These are phyloP conservation scores for Stachybotrys chlorohalonatus DNA, from an alignment of 2,329 filamentous ascomycete species.

Conservation along the genomic window DNA sequence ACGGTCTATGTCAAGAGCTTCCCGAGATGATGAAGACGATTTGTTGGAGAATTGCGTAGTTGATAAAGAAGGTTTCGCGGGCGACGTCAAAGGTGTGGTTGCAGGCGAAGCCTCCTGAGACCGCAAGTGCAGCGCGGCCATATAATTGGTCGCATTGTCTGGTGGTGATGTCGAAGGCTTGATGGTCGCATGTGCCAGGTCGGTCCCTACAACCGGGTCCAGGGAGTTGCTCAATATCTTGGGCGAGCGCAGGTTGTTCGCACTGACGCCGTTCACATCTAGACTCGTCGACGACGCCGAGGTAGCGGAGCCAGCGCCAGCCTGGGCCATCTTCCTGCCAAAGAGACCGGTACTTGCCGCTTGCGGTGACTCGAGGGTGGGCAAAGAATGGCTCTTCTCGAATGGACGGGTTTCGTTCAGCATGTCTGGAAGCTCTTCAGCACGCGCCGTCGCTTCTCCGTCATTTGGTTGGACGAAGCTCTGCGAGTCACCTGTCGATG, in stretches of 20 bases:
- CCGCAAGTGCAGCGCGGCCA: constrained; percentile 58
- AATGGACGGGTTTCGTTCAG: constrained; percentile 32
- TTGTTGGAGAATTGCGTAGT: constrained; percentile 12
- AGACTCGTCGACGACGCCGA: constrained; percentile 38
- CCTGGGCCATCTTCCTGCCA: constrained; percentile 36
- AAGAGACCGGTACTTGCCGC: constrained; percentile 33
- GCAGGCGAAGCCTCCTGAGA: constrained; percentile 47
- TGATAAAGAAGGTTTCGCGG: constrained; percentile 22
- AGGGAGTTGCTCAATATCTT: constrained; percentile 37
- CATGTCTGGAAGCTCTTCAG: constrained; percentile 31
- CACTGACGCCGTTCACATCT: constrained; percentile 32
- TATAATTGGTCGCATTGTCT: constrained; percentile 52
- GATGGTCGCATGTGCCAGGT: constrained; percentile 57
- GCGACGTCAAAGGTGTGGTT: constrained; percentile 29
- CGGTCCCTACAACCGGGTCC: constrained; percentile 57
- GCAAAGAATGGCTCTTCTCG: constrained; percentile 48
- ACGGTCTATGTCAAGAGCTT: constrained; percentile 30
- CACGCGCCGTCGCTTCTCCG: constrained; percentile 34
- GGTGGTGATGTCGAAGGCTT: constrained; percentile 46
- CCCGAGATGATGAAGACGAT: constrained; percentile 41
- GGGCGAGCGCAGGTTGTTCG: constrained; percentile 23
- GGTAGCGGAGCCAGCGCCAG: constrained; percentile 16
- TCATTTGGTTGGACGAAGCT: constrained; percentile 29
- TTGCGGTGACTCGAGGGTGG: constrained; percentile 28
- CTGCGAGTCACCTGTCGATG: background rate